Base-by-base conservation (phyloP, 2,329 filamentous ascomycete species). In the Clonostachys rhizophaga region DNA sequence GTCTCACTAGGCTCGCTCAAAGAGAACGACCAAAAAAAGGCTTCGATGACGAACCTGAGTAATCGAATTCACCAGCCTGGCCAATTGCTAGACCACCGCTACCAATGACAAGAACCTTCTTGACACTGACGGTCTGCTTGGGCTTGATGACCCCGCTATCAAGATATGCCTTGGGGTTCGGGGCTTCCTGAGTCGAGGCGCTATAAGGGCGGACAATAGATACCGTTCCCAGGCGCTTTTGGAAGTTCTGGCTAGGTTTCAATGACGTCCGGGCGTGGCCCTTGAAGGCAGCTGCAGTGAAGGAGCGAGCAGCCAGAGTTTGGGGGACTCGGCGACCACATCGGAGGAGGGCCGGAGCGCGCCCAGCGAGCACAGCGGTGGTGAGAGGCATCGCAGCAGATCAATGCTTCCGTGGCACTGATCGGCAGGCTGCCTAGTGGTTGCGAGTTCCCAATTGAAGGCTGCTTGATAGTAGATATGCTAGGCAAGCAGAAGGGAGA, bases 51-150 rank as follows among this genome's bases (percentile, higher is more conserved):
- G 56, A 77, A 95, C 91, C 92, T 68, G 94, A 97, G 71, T 97
- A 97, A 72, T 97, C 92, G 61, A 97, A 97, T 75, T 97, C 92
- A 74, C 92, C 92, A 55, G 92, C 92, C 72, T 97, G 92, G 54
- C 92, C 92, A 81, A 97, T 97, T 66, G 89, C 90, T 58, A 97
- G 79, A 69, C 92, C 92, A 74, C 92, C 92, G 72, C 86, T 91
- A 50, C 92, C 92, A 74, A 97, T 96, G 58, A 97, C 91, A 52
- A 97, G 76, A 45, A 97, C 92, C 75, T 97, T 97, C 76, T 95
- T 95, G 54, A 97, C 91, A 65, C 96, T 83, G 44, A 96, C 86
- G 47, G 88, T 74, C 59, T 92, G 79, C 60, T 80, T 79, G 49
- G 86, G 85, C 67, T 91, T 87, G 64, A 96, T 85, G 50, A 84